Evolutionary conservation across 2,329 filamentous ascomycete genomes (phyloP).

Genomic region (Alternaria arbusti): DNA sequence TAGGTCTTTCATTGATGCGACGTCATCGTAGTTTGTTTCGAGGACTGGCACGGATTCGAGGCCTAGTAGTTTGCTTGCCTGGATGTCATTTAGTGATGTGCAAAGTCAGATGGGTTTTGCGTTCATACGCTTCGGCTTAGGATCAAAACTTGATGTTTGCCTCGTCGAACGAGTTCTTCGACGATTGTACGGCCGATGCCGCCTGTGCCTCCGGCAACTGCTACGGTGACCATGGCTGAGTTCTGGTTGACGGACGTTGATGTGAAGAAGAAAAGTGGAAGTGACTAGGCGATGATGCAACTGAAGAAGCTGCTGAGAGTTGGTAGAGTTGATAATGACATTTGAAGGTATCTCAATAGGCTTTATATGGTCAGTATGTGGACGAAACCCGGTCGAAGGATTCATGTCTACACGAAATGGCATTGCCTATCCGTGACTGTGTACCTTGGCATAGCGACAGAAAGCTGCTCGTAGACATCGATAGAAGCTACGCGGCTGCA

Average conservation of each 20-base stretch:
- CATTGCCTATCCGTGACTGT: not conserved
- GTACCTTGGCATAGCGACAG: not conserved
- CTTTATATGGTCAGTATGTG: not conserved
- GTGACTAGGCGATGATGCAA: not conserved
- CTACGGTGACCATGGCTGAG: constrained; percentile 17
- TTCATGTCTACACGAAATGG: not conserved
- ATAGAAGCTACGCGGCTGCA: not conserved
- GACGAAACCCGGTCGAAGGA: not conserved
- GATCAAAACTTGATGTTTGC: constrained; percentile 21
- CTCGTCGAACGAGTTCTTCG: constrained; percentile 16
- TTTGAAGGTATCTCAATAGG: not conserved
- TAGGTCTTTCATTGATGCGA: constrained; percentile 4
- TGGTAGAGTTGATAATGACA: too few species aligned
- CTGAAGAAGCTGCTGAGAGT: not conserved
- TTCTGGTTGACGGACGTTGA: not conserved
- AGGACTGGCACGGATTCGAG: constrained; percentile 10
- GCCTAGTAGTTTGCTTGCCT: not conserved
- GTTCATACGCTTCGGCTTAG: constrained; percentile 20
- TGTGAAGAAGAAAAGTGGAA: not conserved
- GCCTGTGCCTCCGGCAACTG: constrained; percentile 32
- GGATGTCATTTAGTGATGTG: not conserved
- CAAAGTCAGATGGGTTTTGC: not conserved
- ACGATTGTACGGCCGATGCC: constrained; percentile 26
- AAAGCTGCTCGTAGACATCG: not conserved
- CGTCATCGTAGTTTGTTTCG: constrained; percentile 16